These are phyloP conservation scores for Tuber aestivum DNA, from an alignment of 495 filamentous ascomycete genomes.

Conservation along the genomic window DNA sequence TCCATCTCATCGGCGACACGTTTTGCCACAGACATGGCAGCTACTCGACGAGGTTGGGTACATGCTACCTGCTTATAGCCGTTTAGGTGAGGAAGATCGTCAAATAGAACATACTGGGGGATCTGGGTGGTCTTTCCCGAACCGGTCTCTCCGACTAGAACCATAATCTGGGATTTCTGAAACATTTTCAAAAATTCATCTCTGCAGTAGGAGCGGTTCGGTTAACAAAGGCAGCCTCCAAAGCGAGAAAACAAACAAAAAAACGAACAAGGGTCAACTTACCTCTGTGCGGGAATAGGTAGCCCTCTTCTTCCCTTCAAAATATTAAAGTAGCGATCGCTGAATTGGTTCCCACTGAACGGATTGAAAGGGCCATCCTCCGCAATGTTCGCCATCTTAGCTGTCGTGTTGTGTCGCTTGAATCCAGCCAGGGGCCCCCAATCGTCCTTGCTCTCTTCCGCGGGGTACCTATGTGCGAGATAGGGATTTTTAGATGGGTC, in stretches of 20 bases:
- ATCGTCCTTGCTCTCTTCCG: slow-evolving; percentile 43
- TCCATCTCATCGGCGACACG: slow-evolving; percentile 98
- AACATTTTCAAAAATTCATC: slow-evolving; percentile 91
- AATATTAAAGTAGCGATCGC: slow-evolving; percentile 80
- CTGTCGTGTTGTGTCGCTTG: slow-evolving; percentile 74
- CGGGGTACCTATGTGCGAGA: slow-evolving; percentile 74
- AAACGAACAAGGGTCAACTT: slow-evolving; percentile 36
- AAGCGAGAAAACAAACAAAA: slow-evolving; percentile 6
- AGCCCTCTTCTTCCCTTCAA: slow-evolving; percentile 74
- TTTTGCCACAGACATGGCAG: slow-evolving; percentile 97
- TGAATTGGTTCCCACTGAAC: slow-evolving; percentile 70
- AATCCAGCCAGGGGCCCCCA: slow-evolving; percentile 57
- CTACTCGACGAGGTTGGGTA: slow-evolving; percentile 95
- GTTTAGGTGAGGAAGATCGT: slow-evolving; percentile 82
- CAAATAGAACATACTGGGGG: slow-evolving; percentile 93
- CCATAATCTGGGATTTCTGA: slow-evolving; percentile 87
- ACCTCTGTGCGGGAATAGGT: slow-evolving; percentile 86
- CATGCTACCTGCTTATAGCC: slow-evolving; percentile 83
- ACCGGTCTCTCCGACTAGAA: slow-evolving; percentile 98
- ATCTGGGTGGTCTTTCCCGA: slow-evolving; percentile 99
- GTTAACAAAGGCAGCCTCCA: slow-evolving; percentile 3
- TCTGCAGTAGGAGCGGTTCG: slow-evolving; percentile 46
- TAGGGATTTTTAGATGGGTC: slow-evolving; percentile 62
- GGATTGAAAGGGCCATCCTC: slow-evolving; percentile 83
- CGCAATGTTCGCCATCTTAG: slow-evolving; percentile 60